Evolutionary conservation across 225 moss, liverwort and hornwort genomes (phyloP).

Genomic region (Takakia lepidozioides): DNA sequence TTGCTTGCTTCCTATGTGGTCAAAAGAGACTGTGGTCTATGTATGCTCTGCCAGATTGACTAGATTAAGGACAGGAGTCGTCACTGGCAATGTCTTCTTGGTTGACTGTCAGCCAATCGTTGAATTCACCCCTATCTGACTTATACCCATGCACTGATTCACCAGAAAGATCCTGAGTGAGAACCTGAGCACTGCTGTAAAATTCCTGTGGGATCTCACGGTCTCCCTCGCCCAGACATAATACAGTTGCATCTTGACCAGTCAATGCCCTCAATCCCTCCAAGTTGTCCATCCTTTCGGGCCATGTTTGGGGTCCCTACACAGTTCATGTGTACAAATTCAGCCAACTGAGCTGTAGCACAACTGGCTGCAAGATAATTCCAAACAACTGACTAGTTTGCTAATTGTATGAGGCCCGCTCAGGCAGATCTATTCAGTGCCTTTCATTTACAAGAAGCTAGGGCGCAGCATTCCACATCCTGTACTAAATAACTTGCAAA

Average conservation of each 20-base stretch:
- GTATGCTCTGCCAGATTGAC: too few species aligned
- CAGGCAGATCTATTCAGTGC: too few species aligned
- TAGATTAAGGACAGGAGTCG: slow-evolving; percentile 30
- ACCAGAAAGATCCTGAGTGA: slow-evolving; percentile 21
- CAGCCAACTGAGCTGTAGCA: too few species aligned
- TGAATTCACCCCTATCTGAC: slow-evolving; percentile 50
- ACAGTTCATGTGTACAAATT: too few species aligned
- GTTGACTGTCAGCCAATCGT: slow-evolving; percentile 88
- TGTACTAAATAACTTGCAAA: too few species aligned
- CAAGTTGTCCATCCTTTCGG: slow-evolving; percentile 12
- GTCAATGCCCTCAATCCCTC: slow-evolving; percentile 16
- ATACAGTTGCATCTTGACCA: slow-evolving; percentile 31
- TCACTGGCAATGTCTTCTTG: slow-evolving; percentile 76
- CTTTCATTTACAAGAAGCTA: too few species aligned
- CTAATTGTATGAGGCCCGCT: too few species aligned
- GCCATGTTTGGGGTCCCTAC: slow-evolving; percentile 13
- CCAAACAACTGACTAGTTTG: too few species aligned
- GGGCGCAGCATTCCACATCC: too few species aligned
- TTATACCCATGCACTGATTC: slow-evolving; percentile 34
- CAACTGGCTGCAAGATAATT: too few species aligned
- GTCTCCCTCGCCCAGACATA: slow-evolving; percentile 10
- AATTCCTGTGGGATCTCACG: slow-evolving; percentile 1
- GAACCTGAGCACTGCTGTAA: slow-evolving; percentile 18
- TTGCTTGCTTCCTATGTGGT: too few species aligned
- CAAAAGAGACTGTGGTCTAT: too few species aligned